phyloP scores from a whole-genome alignment of 331 rosid genomes.

The Telfairia occidentalis region DNA sequence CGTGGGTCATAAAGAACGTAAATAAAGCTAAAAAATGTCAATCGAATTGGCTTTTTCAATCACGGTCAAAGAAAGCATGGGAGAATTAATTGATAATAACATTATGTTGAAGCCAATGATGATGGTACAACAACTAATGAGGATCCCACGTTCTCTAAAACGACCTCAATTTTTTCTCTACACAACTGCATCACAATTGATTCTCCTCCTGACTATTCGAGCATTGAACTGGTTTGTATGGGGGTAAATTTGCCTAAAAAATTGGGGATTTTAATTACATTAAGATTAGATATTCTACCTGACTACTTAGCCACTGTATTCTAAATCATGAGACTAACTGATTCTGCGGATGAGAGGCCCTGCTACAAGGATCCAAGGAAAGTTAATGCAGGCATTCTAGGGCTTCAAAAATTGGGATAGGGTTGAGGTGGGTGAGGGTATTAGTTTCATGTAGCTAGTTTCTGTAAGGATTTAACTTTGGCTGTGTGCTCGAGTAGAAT shows the following conservation, averaged over 20 bases:
- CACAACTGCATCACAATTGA: conserved; percentile 8
- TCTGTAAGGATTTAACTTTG: conserved; percentile 22
- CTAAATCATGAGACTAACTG: conserved; percentile 14
- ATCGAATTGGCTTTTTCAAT: not conserved
- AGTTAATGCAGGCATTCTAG: not conserved
- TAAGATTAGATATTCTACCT: conserved; percentile 1
- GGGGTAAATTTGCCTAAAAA: not conserved
- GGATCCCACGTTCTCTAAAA: not conserved
- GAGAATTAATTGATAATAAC: not conserved
- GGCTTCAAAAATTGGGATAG: not conserved
- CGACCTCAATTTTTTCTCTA: not conserved
- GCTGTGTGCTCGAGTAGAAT: conserved; percentile 31
- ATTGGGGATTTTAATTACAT: not conserved
- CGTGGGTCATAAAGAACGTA: not conserved
- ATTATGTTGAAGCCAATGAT: not conserved
- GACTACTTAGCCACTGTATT: not conserved
- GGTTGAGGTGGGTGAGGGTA: conserved; percentile 1
- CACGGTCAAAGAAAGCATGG: not conserved
- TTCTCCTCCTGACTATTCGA: not conserved
- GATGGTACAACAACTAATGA: not conserved
- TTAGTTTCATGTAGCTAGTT: conserved; percentile 18
- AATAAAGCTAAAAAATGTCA: not conserved
- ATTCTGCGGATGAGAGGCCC: not conserved
- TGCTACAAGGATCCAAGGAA: not conserved
- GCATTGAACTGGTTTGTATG: not conserved